Evolutionary conservation across 2,329 filamentous ascomycete species (phyloP).

Genomic region (Simplicillium aogashimaense): DNA sequence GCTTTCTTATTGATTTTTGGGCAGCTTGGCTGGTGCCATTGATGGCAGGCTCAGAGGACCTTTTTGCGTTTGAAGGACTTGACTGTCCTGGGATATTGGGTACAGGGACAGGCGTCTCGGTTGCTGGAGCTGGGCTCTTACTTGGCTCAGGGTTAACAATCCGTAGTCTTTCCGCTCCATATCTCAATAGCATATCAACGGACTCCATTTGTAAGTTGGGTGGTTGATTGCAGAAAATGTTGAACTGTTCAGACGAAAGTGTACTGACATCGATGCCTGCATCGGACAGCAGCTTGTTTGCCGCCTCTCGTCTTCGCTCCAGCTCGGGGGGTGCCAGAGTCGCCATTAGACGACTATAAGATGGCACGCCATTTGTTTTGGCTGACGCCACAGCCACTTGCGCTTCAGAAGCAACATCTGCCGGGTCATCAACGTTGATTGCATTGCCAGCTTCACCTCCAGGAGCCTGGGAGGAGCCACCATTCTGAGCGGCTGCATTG

Average conservation of each 20-base stretch:
- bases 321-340: constrained; percentile 22
- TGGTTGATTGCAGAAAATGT: constrained; percentile 50
- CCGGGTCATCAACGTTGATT: too few relatives aligned
- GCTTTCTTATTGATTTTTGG: constrained; percentile 8
- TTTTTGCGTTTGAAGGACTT: neutral
- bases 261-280: constrained; percentile 41
- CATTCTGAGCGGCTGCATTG: too few relatives aligned
- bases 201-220: constrained; percentile 45
- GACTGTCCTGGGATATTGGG: constrained; percentile 9
- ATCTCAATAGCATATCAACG: constrained; percentile 44
- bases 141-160: constrained; percentile 42
- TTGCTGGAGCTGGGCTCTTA: constrained; percentile 9
- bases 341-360: too few relatives aligned
- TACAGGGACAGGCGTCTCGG: constrained; percentile 17
- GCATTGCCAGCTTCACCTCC: too few relatives aligned
- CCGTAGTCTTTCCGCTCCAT: constrained; percentile 45
- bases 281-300: constrained; percentile 34
- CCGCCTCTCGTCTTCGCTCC: constrained; percentile 36
- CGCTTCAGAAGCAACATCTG: too few relatives aligned
- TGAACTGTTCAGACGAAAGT: constrained; percentile 45
- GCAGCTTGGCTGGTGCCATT: neutral
- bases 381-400: too few relatives aligned
- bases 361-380: too few relatives aligned
- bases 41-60: neutral
- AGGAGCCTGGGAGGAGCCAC: too few relatives aligned